phyloP scores from a whole-genome alignment of 257 asterid genomes.

The Nicotiana knightiana region DNA sequence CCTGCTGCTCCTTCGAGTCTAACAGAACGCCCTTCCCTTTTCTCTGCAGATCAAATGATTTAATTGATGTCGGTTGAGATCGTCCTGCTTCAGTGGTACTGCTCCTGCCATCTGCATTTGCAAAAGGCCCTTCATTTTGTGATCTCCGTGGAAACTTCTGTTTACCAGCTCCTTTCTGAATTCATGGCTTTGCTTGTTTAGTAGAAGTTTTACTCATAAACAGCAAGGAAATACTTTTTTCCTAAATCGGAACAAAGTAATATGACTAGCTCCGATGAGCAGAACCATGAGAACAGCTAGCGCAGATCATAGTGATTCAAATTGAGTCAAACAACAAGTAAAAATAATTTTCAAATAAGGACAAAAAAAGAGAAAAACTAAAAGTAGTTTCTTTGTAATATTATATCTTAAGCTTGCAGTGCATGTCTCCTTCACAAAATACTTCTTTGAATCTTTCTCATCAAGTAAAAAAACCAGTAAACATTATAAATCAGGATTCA shows the following conservation, averaged over 20 bases:
- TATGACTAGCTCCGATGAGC: neutral
- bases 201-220: neutral
- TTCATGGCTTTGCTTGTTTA: neutral
- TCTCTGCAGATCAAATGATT: conserved; percentile 42
- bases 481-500: neutral
- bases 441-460: neutral
- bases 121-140: conserved; percentile 25
- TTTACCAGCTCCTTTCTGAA: conserved; percentile 28
- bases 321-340: neutral
- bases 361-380: neutral
- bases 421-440: neutral
- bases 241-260: neutral
- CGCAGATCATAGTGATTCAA: neutral
- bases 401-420: neutral
- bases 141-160: conserved; percentile 20
- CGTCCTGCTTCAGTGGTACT: conserved; percentile 32
- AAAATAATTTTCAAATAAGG: neutral
- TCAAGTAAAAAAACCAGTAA: neutral
- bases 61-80: conserved; percentile 34
- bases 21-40: conserved; percentile 44
- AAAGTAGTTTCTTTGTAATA: neutral
- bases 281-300: neutral
- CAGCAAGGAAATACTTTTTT: neutral
- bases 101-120: conserved; percentile 35
- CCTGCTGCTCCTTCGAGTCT: conserved; percentile 54